Conservation (phyloP, 192 early-diverging fungal species). For the Geranomyces michiganensis region DNA sequence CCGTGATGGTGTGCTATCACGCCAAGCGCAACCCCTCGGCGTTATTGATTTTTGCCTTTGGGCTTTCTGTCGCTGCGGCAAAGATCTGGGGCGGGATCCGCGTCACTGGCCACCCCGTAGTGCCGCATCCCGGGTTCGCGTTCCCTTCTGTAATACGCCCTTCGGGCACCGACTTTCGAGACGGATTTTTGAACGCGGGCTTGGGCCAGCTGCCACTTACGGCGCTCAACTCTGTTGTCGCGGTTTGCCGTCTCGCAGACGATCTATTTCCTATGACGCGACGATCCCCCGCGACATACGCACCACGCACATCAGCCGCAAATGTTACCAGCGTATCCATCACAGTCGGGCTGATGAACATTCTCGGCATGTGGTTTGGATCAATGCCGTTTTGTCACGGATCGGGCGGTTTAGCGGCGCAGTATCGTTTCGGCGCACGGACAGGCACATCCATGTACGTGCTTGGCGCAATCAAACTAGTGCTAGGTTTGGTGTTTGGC, state of each 20-base stretch:
- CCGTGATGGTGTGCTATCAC: slow-evolving; percentile 71
- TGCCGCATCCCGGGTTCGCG: slow-evolving; percentile 29
- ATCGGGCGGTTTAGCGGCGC: slow-evolving; percentile 90
- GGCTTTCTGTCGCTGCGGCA: slow-evolving; percentile 58
- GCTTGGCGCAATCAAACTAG: slow-evolving; percentile 76
- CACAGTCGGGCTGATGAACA: slow-evolving; percentile 79
- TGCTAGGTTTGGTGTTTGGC: slow-evolving; percentile 82
- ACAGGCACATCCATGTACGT: slow-evolving; percentile 76
- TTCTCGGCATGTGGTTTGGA: slow-evolving; percentile 77
- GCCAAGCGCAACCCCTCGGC: slow-evolving; percentile 67
- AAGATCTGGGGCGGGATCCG: slow-evolving; percentile 17
- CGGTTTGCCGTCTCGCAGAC: slow-evolving; percentile 71
- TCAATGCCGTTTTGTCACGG: slow-evolving; percentile 77
- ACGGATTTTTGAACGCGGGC: slow-evolving; percentile 77
- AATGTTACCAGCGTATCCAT: slow-evolving; percentile 46
- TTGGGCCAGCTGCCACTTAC: slow-evolving; percentile 89
- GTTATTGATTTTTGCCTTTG: slow-evolving; percentile 71
- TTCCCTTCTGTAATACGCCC: slow-evolving; percentile 57
- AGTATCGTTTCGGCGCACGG: slow-evolving; percentile 92
- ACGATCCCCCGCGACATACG: slow-evolving; percentile 1
- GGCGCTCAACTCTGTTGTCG: slow-evolving; percentile 79
- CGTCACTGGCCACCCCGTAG: slow-evolving; percentile 1
- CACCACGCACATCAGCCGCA: slow-evolving; percentile 13
- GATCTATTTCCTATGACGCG: slow-evolving; percentile 73
- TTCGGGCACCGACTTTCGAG: slow-evolving; percentile 65